A percentile compares a stretch with the other conserved stretches of the same genome.
These are phyloP conservation scores for Lathyrus tuberosus DNA, from an alignment of 306 rosid genomes.

Conservation along the genomic window DNA sequence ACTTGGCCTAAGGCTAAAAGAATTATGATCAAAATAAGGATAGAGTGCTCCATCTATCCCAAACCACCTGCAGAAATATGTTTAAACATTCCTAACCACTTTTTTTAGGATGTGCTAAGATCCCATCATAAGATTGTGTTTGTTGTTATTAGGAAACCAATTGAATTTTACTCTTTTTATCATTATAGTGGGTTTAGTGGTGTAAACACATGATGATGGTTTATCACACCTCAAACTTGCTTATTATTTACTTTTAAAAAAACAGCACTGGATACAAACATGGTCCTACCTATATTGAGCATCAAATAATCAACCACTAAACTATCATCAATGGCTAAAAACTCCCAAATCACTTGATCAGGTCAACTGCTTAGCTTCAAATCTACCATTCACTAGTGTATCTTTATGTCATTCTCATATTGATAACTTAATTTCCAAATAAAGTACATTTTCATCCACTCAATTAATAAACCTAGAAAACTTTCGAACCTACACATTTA, in stretches of 20 bases:
- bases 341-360: slow-evolving; percentile 1
- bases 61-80: slow-evolving; percentile 39
- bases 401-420: slow-evolving; percentile 15
- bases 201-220: slow-evolving; percentile 32
- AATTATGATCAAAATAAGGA: not conserved
- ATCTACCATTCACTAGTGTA: slow-evolving; percentile 15
- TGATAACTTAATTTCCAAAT: slow-evolving; percentile 7
- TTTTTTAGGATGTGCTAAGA: slow-evolving; percentile 40
- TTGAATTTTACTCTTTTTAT: slow-evolving; percentile 42
- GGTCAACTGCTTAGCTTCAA: slow-evolving; percentile 40
- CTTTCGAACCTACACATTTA: not conserved
- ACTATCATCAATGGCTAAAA: slow-evolving; percentile 8
- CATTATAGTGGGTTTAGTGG: slow-evolving; percentile 37
- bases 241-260: not conserved
- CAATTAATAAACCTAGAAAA: not conserved
- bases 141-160: slow-evolving; percentile 42
- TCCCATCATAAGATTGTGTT: slow-evolving; percentile 41
- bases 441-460: slow-evolving; percentile 29
- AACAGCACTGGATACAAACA: slow-evolving; percentile 5
- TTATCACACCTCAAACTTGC: slow-evolving; percentile 32
- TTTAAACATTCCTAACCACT: slow-evolving; percentile 33
- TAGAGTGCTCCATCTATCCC: not conserved
- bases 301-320: slow-evolving; percentile 29
- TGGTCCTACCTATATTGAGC: slow-evolving; percentile 4
- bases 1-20: not conserved